Evolutionary conservation across 176 grass and related monocot genomes (phyloP).

Genomic region (Aechmea fasciata): DNA sequence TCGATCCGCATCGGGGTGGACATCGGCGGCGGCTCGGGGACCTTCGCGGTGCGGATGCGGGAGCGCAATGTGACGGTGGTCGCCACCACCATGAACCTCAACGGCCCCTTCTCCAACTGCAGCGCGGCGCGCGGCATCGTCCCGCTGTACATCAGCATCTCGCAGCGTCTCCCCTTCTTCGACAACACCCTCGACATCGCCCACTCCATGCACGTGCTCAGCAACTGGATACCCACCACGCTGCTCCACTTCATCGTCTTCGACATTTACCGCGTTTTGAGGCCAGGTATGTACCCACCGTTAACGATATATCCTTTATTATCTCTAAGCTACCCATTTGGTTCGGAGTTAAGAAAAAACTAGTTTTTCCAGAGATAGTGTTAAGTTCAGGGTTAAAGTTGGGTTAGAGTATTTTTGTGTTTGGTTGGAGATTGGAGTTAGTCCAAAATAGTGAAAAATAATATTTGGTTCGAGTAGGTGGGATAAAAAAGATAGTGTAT

Average conservation of each 20-base stretch:
- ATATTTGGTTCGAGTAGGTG: no score
- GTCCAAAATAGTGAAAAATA: no score
- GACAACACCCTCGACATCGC: constrained; percentile 41
- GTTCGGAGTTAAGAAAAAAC: no score
- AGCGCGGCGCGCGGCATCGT: constrained; percentile 29
- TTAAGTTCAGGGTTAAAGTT: no score
- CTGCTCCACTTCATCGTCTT: constrained; percentile 33
- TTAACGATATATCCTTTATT: no score
- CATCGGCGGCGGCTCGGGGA: constrained; percentile 30
- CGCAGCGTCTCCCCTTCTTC: constrained; percentile 33
- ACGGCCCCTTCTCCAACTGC: constrained; percentile 34
- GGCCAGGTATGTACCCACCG: no score
- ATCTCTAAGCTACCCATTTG: no score
- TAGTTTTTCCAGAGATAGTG: no score
- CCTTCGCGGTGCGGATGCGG: constrained; percentile 30
- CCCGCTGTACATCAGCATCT: constrained; percentile 29
- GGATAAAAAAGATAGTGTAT: no score
- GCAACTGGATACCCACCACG: constrained; percentile 37
- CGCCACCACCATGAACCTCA: constrained; percentile 35
- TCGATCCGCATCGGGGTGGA: constrained; percentile 40
- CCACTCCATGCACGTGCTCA: constrained; percentile 44
- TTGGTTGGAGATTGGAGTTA: no score
- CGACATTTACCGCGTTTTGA: constrained; percentile 31
- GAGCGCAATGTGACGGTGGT: constrained; percentile 36
- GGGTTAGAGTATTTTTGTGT: no score